Evolutionary conservation across 306 rosid species (phyloP).

Genomic region (Cucurbita moschata): DNA sequence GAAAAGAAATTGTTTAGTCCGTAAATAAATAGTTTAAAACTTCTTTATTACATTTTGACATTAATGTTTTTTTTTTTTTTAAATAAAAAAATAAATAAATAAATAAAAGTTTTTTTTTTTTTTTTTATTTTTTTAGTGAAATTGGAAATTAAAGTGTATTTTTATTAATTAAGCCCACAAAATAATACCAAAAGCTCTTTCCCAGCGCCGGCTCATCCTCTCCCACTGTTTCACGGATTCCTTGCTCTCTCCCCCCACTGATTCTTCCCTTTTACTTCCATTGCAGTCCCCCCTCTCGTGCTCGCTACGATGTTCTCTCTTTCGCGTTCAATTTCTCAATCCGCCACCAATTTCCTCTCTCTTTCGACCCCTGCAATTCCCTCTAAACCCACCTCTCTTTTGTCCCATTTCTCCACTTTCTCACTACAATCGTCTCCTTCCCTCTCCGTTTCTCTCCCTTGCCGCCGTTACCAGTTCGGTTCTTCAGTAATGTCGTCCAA

Average conservation of each 20-base stretch:
- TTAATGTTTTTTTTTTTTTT: too few relatives aligned
- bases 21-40: too few relatives aligned
- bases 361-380: conserved; percentile 1
- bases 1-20: too few relatives aligned
- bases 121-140: too few relatives aligned
- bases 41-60: too few relatives aligned
- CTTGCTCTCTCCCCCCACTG: neutral
- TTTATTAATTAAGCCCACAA: too few relatives aligned
- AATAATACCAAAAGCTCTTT: neutral
- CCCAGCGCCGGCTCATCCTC: neutral
- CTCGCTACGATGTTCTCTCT: conserved; percentile 24
- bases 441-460: conserved; percentile 4
- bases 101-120: too few relatives aligned
- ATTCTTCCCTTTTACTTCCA: neutral
- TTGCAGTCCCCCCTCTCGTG: neutral
- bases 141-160: too few relatives aligned
- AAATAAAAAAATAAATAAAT: too few relatives aligned
- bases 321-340: conserved; percentile 8
- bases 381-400: neutral
- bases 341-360: neutral
- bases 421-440: neutral
- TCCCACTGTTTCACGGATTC: neutral
- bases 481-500: conserved; percentile 23
- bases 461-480: neutral
- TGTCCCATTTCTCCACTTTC: neutral